Evolutionary conservation across 495 filamentous ascomycete genomes (phyloP).

Genomic region (Podospora tetraspora): DNA sequence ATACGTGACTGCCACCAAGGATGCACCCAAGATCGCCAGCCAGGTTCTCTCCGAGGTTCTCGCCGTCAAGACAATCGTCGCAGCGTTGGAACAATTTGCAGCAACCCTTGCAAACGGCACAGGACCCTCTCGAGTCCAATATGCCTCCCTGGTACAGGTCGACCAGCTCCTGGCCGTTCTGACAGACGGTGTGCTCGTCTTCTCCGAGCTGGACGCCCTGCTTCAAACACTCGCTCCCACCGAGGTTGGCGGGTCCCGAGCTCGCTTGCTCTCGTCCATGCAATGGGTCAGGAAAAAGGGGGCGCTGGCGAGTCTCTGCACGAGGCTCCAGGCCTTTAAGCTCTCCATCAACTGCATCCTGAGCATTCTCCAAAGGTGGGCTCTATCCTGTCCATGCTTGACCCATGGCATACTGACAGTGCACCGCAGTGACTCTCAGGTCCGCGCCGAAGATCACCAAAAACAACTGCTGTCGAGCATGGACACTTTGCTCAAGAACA

Average conservation of each 20-base stretch:
- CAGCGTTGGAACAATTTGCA: not conserved
- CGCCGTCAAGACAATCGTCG: conserved; percentile 8
- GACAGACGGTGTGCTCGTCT: conserved; percentile 12
- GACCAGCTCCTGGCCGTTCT: conserved; percentile 16
- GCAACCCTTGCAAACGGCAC: not conserved
- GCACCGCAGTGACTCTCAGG: not conserved
- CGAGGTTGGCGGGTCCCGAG: not conserved
- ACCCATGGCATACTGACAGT: not conserved
- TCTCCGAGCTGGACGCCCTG: conserved; percentile 13
- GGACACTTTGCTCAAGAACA: conserved; percentile 1
- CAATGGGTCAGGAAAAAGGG: conserved; percentile 8
- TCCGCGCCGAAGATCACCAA: conserved; percentile 1
- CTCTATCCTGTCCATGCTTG: not conserved
- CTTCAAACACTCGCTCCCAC: not conserved
- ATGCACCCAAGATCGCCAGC: conserved; percentile 12
- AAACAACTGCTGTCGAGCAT: not conserved
- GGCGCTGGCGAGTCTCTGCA: not conserved
- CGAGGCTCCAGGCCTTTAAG: not conserved
- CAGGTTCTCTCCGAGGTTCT: conserved; percentile 9
- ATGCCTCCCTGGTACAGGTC: conserved; percentile 10
- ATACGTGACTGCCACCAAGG: conserved; percentile 9
- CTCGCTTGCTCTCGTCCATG: conserved; percentile 5
- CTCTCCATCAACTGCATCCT: not conserved
- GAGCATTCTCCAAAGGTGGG: not conserved
- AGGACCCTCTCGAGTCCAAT: not conserved